Conservation (phyloP, 768 basidiomycete genomes). For the Dendrothele bispora region DNA sequence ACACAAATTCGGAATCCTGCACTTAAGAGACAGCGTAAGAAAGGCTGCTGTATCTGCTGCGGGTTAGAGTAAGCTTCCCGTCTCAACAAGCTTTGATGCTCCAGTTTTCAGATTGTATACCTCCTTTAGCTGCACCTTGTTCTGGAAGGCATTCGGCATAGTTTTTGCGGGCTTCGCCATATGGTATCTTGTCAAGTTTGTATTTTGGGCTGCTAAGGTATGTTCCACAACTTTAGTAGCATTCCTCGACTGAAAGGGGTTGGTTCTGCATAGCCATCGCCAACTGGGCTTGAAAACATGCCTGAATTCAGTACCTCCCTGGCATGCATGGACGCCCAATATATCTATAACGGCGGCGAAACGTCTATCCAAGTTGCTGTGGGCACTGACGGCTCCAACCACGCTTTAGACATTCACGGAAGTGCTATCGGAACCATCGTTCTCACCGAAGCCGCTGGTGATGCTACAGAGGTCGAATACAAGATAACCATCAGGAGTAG, state of each 20-base stretch:
- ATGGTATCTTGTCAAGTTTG: slow-evolving; percentile 43
- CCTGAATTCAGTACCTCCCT: slow-evolving; percentile 54
- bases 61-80: slow-evolving; percentile 40
- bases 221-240: background rate
- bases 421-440: slow-evolving; percentile 50
- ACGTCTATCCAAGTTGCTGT: slow-evolving; percentile 39
- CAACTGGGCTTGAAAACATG: slow-evolving; percentile 56
- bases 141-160: slow-evolving; percentile 57
- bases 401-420: slow-evolving; percentile 48
- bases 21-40: slow-evolving; percentile 30
- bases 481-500: slow-evolving; percentile 48
- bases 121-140: slow-evolving; percentile 51
- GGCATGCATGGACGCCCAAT: slow-evolving; percentile 44
- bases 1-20: slow-evolving; percentile 25
- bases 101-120: too few species aligned
- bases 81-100: too few species aligned
- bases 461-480: slow-evolving; percentile 44
- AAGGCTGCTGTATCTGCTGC: slow-evolving; percentile 51
- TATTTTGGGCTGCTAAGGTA: slow-evolving; percentile 50
- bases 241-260: slow-evolving; percentile 1
- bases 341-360: slow-evolving; percentile 42
- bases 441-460: slow-evolving; percentile 42
- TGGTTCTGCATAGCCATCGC: slow-evolving; percentile 34
- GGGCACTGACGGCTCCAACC: slow-evolving; percentile 36
- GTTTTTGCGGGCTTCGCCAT: slow-evolving; percentile 39